Base-by-base conservation (phyloP, 2,329 filamentous ascomycete species). In the Aspergillus thermomutatus region DNA sequence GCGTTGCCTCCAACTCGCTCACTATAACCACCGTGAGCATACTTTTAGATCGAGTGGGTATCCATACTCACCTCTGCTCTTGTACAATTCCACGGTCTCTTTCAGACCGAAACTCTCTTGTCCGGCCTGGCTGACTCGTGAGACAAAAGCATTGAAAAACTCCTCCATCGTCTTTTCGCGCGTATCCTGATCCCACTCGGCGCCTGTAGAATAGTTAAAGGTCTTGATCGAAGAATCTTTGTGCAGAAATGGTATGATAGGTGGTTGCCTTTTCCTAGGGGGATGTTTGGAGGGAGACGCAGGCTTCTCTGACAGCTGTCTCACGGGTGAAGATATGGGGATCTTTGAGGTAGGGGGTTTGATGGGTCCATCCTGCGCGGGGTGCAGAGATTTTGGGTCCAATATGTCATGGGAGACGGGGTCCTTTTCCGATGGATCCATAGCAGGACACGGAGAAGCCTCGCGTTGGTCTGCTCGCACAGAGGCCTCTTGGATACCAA, bases 141-240 rank as follows among this genome's bases (percentile, higher is more conserved):
- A 82, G 67, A 88, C 88, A 60, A 97, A 80, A 57, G 83, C 80
- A 49, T 83, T 82, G 69, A 91, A 91, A 66, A 93, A 82, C 19
- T 81, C 79, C 66, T 96, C 90, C 76, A 97, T 87, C 58, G 86
- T 83, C 60, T 87, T 86, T 64, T 97, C 83, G 62, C 88, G 86
- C 59, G 84, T 84, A 65, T 92, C 87, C 63, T 92, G 86, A 71
- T 97, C 91, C 83, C 88, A 93, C 31, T 69, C 69, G 53, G 63
- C 59, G 55, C 67, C 71, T 73, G 65, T 53, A 64, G 49, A 57
- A 59, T 53, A 61, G 67, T 72, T 64, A 72, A 71, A 71, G 67
- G 83, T 89, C 90, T 83, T 78, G 75, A 75, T 77, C 82, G 90
- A 88, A 86, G 92, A 91, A 80, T 87, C 78, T 78, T 87, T 89